Percentiles rank a stretch among this genome's conserved stretches.
Conservation (phyloP, 257 asterid genomes). For the Coffea canephora region DNA sequence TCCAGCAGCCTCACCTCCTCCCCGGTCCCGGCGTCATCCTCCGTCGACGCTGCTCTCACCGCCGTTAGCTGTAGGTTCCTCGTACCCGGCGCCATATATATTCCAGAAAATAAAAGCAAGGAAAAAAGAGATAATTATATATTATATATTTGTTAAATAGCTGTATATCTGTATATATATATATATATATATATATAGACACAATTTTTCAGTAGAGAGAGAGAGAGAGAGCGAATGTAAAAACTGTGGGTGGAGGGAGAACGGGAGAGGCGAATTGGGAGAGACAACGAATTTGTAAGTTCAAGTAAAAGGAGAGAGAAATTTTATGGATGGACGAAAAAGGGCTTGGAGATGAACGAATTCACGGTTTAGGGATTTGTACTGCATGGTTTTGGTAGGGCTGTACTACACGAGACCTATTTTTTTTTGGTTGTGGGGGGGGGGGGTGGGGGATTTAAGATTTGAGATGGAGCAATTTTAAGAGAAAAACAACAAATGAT, state of each 20-base stretch:
- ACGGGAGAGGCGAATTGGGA: constrained; percentile 14
- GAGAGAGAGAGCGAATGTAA: constrained; percentile 14
- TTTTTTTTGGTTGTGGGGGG: no score
- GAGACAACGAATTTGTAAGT: constrained; percentile 45
- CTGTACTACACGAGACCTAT: no score
- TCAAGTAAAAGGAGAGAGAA: constrained; percentile 18
- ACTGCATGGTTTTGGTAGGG: constrained; percentile 23
- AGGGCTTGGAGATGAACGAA: not conserved
- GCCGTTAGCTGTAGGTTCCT: constrained; percentile 69
- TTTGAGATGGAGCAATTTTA: not conserved
- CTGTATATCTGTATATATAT: not conserved
- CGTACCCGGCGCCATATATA: constrained; percentile 51
- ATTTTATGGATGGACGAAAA: constrained; percentile 17
- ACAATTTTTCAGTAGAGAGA: not conserved
- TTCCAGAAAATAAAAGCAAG: not conserved
- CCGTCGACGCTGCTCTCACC: constrained; percentile 28
- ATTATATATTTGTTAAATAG: not conserved
- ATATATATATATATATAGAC: not conserved
- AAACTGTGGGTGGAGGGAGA: constrained; percentile 38
- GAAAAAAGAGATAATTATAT: not conserved
- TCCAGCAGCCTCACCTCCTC: constrained; percentile 74
- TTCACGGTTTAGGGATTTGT: constrained; percentile 27
- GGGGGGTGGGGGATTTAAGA: not conserved
- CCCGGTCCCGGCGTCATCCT: constrained; percentile 27
- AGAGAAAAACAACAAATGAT: not conserved